Base-by-base conservation (phyloP, 257 asterid genomes). In the Solanum sparsipilum region DNA sequence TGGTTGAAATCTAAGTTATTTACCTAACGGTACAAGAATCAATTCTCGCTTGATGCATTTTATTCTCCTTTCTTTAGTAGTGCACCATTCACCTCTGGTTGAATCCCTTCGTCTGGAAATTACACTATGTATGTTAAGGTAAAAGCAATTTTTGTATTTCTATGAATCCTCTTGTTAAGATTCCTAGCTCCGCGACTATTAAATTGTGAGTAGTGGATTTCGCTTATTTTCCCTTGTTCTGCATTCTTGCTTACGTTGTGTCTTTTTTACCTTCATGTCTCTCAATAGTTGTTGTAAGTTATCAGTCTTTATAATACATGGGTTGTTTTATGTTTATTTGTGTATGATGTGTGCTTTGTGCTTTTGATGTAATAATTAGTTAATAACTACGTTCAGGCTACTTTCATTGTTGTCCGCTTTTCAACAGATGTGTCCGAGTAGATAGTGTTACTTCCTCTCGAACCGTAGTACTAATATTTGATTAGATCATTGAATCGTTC, bases 211-310 rank as follows among this genome's bases (percentile, higher is more conserved):
- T 12, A 6, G 35, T 93, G 90, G 86, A 90, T 87, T n/a, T 82
- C 31, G 31, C 88, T 88, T 86, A 65, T 85, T 23, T 86, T 85
- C 90, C 63, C 88, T 90, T 92, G 83, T 84, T 70, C 87, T 86
- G 88, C 87, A 35, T 46, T 65, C 12, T 35, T 89, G 48, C 38
- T 79, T 34, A 46, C 78, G 87, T 83, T 79, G 11, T 75, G 44
- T 75, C 18, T 23, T 23, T 23, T 25, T 21, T 67, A 48, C 20
- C 25, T 34, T 81, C 25, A 23, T 87, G 39, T 87, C 39, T 63
- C 87, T 36, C 72, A 84, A 13, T 88, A 9, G 25, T 87, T 88
- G 70, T 68, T 34, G 58, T 58, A 84, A 63, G 31, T 83, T 60
- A 13, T 2, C 38, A 36, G 32, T 31, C 13, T 76, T 38, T 76